Evolutionary conservation across 106 monocot species (phyloP).

Genomic region (Phalaenopsis aphrodite): DNA sequence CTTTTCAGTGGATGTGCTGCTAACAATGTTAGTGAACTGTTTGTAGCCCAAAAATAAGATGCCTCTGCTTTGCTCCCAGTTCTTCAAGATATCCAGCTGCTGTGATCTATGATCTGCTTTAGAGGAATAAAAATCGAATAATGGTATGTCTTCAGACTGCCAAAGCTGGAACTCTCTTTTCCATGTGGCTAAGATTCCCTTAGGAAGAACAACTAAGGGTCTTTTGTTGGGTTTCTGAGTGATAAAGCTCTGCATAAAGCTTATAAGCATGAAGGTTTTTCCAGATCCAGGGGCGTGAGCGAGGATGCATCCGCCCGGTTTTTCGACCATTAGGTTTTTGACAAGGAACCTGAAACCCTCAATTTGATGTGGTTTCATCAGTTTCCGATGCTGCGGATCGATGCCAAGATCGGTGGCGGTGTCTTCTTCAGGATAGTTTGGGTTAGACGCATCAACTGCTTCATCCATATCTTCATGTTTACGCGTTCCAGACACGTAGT

Average conservation of each 20-base stretch:
- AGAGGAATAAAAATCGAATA: slow-evolving; percentile 73
- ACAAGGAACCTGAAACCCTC: slow-evolving; percentile 89
- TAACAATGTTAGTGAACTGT: slow-evolving; percentile 60
- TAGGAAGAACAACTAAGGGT: slow-evolving; percentile 77
- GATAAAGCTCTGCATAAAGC: slow-evolving; percentile 94
- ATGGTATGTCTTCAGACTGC: slow-evolving; percentile 82
- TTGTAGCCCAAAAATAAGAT: slow-evolving; percentile 69
- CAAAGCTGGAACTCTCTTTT: slow-evolving; percentile 74
- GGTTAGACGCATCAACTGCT: slow-evolving; percentile 7
- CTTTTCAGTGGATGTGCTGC: slow-evolving; percentile 19
- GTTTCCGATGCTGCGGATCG: slow-evolving; percentile 70
- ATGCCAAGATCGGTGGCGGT: slow-evolving; percentile 51
- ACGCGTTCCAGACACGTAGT: slow-evolving; percentile 15
- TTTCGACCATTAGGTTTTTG: slow-evolving; percentile 66
- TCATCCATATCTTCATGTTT: slow-evolving; percentile 22
- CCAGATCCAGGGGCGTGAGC: slow-evolving; percentile 99
- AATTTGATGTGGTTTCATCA: slow-evolving; percentile 79
- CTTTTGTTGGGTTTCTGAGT: slow-evolving; percentile 60
- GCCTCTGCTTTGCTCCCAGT: slow-evolving; percentile 63
- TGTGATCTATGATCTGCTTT: slow-evolving; percentile 70
- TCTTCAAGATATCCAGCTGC: slow-evolving; percentile 65
- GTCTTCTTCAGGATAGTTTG: slow-evolving; percentile 31
- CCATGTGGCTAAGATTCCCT: slow-evolving; percentile 80
- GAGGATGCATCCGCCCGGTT: slow-evolving; percentile 87
- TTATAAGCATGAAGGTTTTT: slow-evolving; percentile 95